Base-by-base conservation (phyloP, 306 rosid species). In the Boehmeria nivea region DNA sequence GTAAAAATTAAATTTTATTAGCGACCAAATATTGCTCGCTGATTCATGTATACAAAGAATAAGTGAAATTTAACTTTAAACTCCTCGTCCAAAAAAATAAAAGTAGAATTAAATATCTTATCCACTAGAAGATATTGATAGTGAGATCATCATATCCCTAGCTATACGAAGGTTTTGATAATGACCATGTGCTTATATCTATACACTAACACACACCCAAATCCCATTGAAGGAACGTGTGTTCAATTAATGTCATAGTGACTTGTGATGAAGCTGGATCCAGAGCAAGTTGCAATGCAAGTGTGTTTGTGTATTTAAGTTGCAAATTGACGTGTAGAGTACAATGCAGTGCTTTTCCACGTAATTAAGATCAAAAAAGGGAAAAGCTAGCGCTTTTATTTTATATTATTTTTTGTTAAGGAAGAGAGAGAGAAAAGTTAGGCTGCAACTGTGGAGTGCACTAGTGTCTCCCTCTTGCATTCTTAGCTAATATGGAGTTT, bases 211-310 rank as follows among this genome's bases (percentile, higher is more conserved):
- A n/a, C 36, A 2, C 36, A 31, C 36, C 9, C 9, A 31, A 31
- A 31, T 1, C 9, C 8, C 20, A 23, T 51, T 24, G n/a, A 4
- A 25, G 12, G 3, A 51, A 23, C 14, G 28, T 12, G 24, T 51
- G 56, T 51, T 23, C 9, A 14, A 26, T 51, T 1, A n/a, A 27
- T 27, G 14, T 23, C 8, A 12, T 4, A 8, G 57, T 51, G 40
- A 26, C 56, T 51, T 13, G 12, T 51, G 56, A 51, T n/a, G 56
- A 51, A 23, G 34, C 36, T 15, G 56, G 19, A 49, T 49, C 28
- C 54, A 13, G 34, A 26, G 15, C 21, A 51, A 23, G 37, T 25
- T 51, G 36, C 20, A 8, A 13, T 45, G 24, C 51, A 5, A 45
- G 24, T 16, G 24, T 20, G 12, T 8, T 14, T 51, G 12, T 2